phyloP scores from a whole-genome alignment of 1,284 basidiomycete genomes.

The Tilletia caries region DNA sequence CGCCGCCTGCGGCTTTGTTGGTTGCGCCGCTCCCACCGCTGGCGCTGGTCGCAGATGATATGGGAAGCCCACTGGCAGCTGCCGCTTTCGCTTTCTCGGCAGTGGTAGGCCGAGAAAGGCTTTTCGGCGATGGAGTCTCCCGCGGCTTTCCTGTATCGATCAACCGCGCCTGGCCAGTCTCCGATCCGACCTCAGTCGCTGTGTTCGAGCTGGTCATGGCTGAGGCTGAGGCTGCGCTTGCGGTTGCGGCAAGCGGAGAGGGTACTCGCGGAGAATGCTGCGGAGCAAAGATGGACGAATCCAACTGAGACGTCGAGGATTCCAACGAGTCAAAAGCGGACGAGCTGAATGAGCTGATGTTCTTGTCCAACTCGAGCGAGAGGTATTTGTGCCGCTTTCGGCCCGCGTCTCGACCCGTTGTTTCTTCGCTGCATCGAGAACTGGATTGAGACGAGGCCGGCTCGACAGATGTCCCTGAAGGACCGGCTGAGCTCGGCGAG shows the following conservation, averaged over 20 bases:
- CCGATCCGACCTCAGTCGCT: neutral
- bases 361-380: slow-evolving; percentile 44
- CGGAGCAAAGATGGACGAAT: neutral
- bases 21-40: neutral
- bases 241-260: neutral
- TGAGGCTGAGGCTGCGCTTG: too few species aligned
- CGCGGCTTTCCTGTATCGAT: neutral
- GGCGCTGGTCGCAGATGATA: neutral
- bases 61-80: neutral
- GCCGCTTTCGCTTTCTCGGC: neutral
- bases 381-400: slow-evolving; percentile 34
- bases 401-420: slow-evolving; percentile 21
- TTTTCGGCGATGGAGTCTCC: slow-evolving; percentile 5
- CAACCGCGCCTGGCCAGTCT: neutral
- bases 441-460: slow-evolving; percentile 23
- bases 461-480: neutral
- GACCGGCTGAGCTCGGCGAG: neutral
- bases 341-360: slow-evolving; percentile 40
- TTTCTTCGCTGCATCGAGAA: slow-evolving; percentile 21
- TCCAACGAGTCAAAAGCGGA: slow-evolving; percentile 30
- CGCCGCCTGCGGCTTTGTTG: neutral
- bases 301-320: neutral
- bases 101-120: neutral
- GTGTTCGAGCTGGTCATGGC: neutral
- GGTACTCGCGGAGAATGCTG: neutral